Evolutionary conservation across 805 yeast genomes (phyloP), one percentile per base, ranked within the genome.

Genomic region (Cyberlindnera xishuangbannaensis): DNA sequence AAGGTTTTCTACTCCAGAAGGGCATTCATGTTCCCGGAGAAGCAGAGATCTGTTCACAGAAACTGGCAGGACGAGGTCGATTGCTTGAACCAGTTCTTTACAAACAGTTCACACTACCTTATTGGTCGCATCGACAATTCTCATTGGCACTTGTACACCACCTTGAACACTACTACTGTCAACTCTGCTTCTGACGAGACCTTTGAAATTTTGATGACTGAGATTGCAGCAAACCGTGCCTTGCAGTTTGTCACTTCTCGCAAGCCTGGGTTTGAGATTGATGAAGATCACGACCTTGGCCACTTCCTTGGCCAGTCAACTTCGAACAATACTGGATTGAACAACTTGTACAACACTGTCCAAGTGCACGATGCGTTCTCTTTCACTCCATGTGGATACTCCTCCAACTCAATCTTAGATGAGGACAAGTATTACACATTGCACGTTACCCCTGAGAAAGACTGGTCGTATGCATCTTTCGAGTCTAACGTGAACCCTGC

Each of bases 381-480:
- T 18, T 90, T 90, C 57, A 65, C 83, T 4, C 98, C 98, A 2
- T 90, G 97, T 57, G 98, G 98, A 7, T 90, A 77, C 53, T 85
- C 96, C 2, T 84, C 96, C 28, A 90, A 90, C 58, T 79, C 94
- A 14, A 65, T 88, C 24, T 56, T 82, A 28, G 65, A 74, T 28
- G 72, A 67, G 26, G 68, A 71, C 46, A 76, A 75, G 51, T 82
- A 79, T 56, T 83, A 82, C 53, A 90, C 97, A 7, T 66, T 88
- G 38, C 97, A 92, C 55, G 83, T 92, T 26, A 92, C 98, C 0
- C 97, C 97, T 0, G 97, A 92, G 55, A 56, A 67, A 15, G 95
- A 90, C 23, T 90, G 94, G 86, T 85, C 96, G 5, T 90, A 90
- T 59, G 97, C 97, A 5, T 83, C 95, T 8, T 92, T 92, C 58